These are phyloP conservation scores for Fusarium sp. DNA, from an alignment of 2,329 filamentous ascomycete genomes.

Conservation along the genomic window DNA sequence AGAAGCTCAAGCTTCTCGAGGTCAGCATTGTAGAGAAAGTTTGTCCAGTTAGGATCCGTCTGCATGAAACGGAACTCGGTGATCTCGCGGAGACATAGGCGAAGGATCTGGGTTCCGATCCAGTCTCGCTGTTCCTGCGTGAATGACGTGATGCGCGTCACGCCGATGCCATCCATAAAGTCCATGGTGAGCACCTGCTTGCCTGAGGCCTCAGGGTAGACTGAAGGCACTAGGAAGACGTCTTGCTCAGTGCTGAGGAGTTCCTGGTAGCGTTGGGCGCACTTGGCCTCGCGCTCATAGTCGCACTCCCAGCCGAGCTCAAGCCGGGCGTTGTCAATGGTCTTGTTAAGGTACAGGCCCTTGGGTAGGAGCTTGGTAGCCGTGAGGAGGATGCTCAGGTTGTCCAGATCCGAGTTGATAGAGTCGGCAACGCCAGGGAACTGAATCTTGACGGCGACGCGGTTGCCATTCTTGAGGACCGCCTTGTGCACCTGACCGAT, in stretches of 20 bases:
- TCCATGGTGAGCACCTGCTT: constrained; percentile 93
- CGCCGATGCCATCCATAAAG: constrained; percentile 85
- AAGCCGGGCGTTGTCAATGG: constrained; percentile 91
- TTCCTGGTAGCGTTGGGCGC: constrained; percentile 78
- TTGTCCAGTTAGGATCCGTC: constrained; percentile 99
- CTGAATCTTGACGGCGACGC: constrained; percentile 95
- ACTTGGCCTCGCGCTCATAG: constrained; percentile 89
- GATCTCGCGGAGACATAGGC: constrained; percentile 92
- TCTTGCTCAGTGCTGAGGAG: constrained; percentile 76
- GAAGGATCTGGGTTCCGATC: constrained; percentile 94
- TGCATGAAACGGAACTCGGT: constrained; percentile 98
- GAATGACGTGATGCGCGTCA: constrained; percentile 82
- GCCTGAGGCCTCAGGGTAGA: constrained; percentile 83
- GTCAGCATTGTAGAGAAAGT: constrained; percentile 88
- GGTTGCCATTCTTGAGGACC: constrained; percentile 77
- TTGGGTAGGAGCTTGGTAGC: constrained; percentile 91
- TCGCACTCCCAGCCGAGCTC: constrained; percentile 98
- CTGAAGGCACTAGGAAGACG: constrained; percentile 82
- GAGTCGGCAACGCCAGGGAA: constrained; percentile 96
- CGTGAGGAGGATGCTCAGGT: constrained; percentile 89
- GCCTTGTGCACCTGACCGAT: constrained; percentile 97
- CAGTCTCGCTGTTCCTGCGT: constrained; percentile 90
- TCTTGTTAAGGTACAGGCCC: constrained; percentile 95
- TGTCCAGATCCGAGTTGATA: constrained; percentile 96
- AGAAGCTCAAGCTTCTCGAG: constrained; percentile 85